Base-by-base conservation (phyloP, 2,329 filamentous ascomycete species). In the Penicillium hesseltinei region DNA sequence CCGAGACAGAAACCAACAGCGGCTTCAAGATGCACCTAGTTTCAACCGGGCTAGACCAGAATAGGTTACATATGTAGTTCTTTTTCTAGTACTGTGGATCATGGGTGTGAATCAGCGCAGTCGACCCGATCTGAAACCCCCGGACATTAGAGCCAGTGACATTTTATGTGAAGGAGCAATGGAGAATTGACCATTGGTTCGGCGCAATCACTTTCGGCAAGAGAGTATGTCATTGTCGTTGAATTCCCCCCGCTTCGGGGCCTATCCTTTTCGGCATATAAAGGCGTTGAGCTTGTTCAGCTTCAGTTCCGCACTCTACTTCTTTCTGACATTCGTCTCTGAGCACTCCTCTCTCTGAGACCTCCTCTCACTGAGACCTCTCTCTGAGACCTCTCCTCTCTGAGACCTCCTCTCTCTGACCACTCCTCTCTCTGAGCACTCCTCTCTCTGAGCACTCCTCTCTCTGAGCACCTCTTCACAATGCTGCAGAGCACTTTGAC, bases 401-500 rank as follows among this genome's bases (percentile, higher is more conserved):
- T 13, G 11, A 31, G 29, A 23, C 21, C n/a, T n/a, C n/a, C n/a
- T n/a, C n/a, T 13, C 11, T 5, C n/a, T n/a, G n/a, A n/a, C n/a
- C n/a, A n/a, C 21, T 23, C 3, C 2, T 31, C 29, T 29, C 9
- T 29, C 27, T 29, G 27, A 7, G 27, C 27, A 10, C 4, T 29
- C 6, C 6, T 25, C 25, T 27, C 25, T 27, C 2, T 29, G 9
- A 29, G 27, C 27, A 10, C 8, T 29, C 29, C 10, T 31, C 11
- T 33, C 31, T 31, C 10, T 15, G 11, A 31, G 31, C 31, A 33
- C 5, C 29, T 19, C 13, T 33, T 31, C 40, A 38, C 21, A 17
- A 53, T 57, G 54, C 23, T 56, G 15, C 47, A 51, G 11, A 27
- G 17, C 40, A n/a, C 15, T 27, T 39, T 51, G 13, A 25, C 33